phyloP scores from a whole-genome alignment of 2,329 filamentous ascomycete species.

The Hypoxylon sp. region DNA sequence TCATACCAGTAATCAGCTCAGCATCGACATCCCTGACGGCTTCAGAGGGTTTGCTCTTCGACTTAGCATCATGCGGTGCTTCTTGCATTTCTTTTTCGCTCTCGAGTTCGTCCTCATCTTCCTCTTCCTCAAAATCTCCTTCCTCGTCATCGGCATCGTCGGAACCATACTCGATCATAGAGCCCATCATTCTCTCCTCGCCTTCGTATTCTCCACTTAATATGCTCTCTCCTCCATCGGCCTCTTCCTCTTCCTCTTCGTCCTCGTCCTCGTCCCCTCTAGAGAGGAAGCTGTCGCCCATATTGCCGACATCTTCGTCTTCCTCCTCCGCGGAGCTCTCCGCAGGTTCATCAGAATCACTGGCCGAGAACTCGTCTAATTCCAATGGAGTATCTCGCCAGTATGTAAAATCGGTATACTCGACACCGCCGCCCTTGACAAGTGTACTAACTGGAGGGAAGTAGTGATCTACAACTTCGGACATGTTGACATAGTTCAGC shows the following conservation, averaged over 20 bases:
- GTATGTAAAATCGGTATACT: constrained; percentile 97
- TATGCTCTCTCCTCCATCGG: constrained; percentile 55
- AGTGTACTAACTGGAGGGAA: constrained; percentile 92
- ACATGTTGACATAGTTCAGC: constrained; percentile 96
- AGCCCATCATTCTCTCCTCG: constrained; percentile 57
- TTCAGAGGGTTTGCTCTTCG: constrained; percentile 35
- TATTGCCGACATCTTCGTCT: constrained; percentile 59
- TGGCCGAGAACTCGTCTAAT: constrained; percentile 88
- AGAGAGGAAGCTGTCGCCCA: constrained; percentile 61
- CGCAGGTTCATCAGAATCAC: constrained; percentile 64
- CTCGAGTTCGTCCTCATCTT: constrained; percentile 43
- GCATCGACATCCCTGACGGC: constrained; percentile 63
- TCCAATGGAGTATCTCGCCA: constrained; percentile 90
- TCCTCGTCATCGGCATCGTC: constrained; percentile 56
- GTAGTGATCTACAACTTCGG: constrained; percentile 97
- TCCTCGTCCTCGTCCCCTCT: constrained; percentile 53
- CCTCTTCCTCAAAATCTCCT: constrained; percentile 45
- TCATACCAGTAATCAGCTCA: constrained; percentile 71
- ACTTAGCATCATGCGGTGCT: constrained; percentile 29
- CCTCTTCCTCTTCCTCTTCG: constrained; percentile 49
- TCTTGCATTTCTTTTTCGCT: constrained; percentile 54
- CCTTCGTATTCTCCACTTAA: constrained; percentile 59
- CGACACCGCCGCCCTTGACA: constrained; percentile 89
- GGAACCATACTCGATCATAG: constrained; percentile 55
- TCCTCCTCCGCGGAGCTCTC: constrained; percentile 55